These are phyloP conservation scores for Trichoderma breve DNA, from an alignment of 2,329 filamentous ascomycete genomes.

Conservation along the genomic window DNA sequence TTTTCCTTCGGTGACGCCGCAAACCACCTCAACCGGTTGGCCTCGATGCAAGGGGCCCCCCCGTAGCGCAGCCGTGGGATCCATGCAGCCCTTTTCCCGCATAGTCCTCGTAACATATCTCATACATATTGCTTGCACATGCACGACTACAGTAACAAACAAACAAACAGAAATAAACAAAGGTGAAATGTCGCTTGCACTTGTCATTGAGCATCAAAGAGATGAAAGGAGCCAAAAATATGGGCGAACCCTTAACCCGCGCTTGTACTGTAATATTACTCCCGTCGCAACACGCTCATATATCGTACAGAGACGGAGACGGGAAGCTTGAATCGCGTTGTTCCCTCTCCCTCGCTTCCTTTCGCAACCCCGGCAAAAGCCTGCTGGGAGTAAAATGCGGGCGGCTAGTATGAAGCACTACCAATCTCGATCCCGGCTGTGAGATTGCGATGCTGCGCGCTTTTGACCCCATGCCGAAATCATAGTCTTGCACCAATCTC, in stretches of 20 bases:
- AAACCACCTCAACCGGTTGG: slow-evolving; percentile 8
- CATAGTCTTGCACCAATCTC: neutral
- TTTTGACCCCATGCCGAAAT: neutral
- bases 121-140: neutral
- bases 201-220: neutral
- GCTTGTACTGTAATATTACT: neutral
- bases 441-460: slow-evolving; percentile 17
- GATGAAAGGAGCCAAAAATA: neutral
- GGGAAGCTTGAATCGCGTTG: neutral
- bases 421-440: slow-evolving; percentile 17
- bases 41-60: slow-evolving; percentile 5
- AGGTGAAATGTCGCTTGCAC: neutral
- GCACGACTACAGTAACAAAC: neutral
- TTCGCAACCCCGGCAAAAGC: neutral
- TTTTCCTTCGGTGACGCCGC: slow-evolving; percentile 14
- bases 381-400: neutral
- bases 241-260: neutral
- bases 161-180: neutral
- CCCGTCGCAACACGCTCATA: neutral
- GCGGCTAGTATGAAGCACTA: slow-evolving; percentile 6
- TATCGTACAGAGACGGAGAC: neutral
- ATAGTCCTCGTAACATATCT: neutral
- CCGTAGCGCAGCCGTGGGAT: slow-evolving; percentile 5
- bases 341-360: neutral
- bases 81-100: neutral